phyloP scores from a whole-genome alignment of 2,329 filamentous ascomycete species.

The Capronia epimyces region DNA sequence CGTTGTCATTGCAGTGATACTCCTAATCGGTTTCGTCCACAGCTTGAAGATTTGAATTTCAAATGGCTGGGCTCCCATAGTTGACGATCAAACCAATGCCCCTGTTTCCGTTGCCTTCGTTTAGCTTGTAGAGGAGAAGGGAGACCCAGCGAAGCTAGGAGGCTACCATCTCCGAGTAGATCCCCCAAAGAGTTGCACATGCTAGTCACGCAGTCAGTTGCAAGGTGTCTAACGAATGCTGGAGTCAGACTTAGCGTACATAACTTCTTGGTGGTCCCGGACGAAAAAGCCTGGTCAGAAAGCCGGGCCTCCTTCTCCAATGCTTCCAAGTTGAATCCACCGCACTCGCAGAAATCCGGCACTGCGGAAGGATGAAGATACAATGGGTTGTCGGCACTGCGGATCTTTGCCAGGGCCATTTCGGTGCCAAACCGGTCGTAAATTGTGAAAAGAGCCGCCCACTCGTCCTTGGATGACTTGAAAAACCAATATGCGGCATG shows the following conservation, averaged over 20 bases:
- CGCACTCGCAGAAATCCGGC: not conserved
- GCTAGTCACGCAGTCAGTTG: not conserved
- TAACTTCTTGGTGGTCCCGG: not conserved
- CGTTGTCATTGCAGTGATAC: too few relatives aligned
- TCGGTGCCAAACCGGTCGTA: conserved; percentile 1
- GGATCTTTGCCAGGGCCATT: conserved; percentile 1
- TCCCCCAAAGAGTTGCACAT: too few relatives aligned
- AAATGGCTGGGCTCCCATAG: too few relatives aligned
- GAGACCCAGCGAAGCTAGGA: too few relatives aligned
- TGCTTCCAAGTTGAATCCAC: not conserved
- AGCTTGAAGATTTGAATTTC: too few relatives aligned
- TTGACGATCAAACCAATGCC: too few relatives aligned
- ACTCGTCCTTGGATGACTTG: not conserved
- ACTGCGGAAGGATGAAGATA: not conserved
- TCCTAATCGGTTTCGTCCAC: too few relatives aligned
- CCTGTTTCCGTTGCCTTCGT: too few relatives aligned
- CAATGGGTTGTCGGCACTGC: not conserved
- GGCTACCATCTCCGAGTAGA: too few relatives aligned
- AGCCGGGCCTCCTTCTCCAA: not conserved
- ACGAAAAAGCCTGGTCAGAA: not conserved
- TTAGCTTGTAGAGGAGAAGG: not conserved
- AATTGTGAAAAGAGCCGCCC: conserved; percentile 1
- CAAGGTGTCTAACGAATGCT: not conserved
- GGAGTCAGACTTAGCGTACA: not conserved
- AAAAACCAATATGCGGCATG: conserved; percentile 8